Evolutionary conservation across 495 filamentous ascomycete genomes (phyloP), one percentile per base, ranked within the genome.

Genomic region (Aspergillus leporis): DNA sequence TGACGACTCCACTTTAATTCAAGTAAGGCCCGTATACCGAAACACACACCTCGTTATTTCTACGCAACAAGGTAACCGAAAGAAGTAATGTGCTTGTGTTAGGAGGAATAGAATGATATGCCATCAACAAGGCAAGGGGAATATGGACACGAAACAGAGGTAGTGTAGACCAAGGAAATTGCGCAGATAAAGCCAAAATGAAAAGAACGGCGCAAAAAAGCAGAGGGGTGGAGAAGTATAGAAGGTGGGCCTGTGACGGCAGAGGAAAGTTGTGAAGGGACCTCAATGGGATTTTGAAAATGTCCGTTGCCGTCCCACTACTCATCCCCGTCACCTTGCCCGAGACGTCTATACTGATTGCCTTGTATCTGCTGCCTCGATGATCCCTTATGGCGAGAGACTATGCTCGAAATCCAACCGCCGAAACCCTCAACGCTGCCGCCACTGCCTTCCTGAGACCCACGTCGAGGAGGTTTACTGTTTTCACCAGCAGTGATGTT

Each of bases 341-440:
- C 86, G 41, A 92, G 66, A 10, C 79, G 75, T 63, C 82, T 81
- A 74, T 92, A 92, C 32, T 82, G 81, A 41, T 81, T 84, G 52
- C 71, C 68, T 45, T 66, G 76, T 54, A 72, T 67, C 25, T 73
- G 70, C 53, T 73, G 71, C 23, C 76, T 73, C 52, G 78, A 47
- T 47, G 43, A 70, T 23, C 77, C 79, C 55, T 80, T 82, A 51
- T 73, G 78, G 60, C 84, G 75, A 58, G 74, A 82, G 36, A 86
- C 77, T 72, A 88, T 81, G 45, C 81, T 84, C 38, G 83, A 84
- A 55, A 89, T 88, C 86, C 86, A 89, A n/a, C 86, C 86, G 45
- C 84, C 83, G 55, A 87, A 65, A 0, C 86, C 85, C 62, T 88
- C 86, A 10, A 69, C 64, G 28, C 72, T 67, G 49, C 69, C 73